Conservation (phyloP, 2,329 filamentous ascomycete genomes). For the Fusarium metavorans region DNA sequence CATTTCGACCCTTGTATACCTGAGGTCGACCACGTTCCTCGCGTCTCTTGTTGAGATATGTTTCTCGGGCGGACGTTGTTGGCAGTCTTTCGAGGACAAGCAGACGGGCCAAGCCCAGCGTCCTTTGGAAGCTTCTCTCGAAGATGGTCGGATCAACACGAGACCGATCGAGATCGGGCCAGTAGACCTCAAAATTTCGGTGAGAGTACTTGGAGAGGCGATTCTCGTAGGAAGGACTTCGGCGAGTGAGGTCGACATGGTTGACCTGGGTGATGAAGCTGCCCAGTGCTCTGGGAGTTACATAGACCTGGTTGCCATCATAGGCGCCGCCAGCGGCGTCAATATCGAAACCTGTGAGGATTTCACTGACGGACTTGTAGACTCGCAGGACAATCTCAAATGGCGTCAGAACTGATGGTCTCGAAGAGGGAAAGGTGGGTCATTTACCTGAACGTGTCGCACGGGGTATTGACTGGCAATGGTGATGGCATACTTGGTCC, state of each 20-base stretch:
- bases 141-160: conserved; percentile 88
- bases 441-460: conserved; percentile 75
- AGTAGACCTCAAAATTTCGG: conserved; percentile 86
- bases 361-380: conserved; percentile 86
- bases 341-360: conserved; percentile 89
- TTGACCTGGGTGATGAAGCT: conserved; percentile 88
- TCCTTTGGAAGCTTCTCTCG: conserved; percentile 81
- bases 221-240: conserved; percentile 89
- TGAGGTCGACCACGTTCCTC: conserved; percentile 77
- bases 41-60: conserved; percentile 77
- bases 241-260: conserved; percentile 80
- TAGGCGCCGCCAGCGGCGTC: conserved; percentile 86
- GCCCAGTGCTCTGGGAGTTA: conserved; percentile 79
- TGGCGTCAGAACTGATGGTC: conserved; percentile 7
- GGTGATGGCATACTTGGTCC: conserved; percentile 89
- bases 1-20: conserved; percentile 53
- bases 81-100: conserved; percentile 85
- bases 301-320: conserved; percentile 83
- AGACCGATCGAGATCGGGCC: conserved; percentile 79
- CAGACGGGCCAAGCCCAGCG: conserved; percentile 81
- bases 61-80: conserved; percentile 73
- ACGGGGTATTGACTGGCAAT: conserved; percentile 88
- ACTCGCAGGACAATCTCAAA: conserved; percentile 82
- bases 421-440: background rate
- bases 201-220: conserved; percentile 88